These are phyloP conservation scores for Malus hybrid DNA, from an alignment of 331 rosid genomes.

Conservation along the genomic window DNA sequence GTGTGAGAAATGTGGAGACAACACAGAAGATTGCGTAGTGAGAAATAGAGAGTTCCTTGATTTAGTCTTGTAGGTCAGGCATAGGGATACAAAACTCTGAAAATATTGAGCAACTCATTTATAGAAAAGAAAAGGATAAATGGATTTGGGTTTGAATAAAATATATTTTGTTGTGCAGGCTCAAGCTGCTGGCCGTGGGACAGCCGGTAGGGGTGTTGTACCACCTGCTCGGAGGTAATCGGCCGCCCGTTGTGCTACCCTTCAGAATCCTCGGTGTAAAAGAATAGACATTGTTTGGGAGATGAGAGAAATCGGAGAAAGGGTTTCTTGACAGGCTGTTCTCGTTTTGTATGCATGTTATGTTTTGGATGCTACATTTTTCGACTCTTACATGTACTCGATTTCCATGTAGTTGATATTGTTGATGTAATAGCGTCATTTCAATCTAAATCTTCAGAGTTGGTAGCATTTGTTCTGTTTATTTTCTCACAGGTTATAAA, in stretches of 20 bases:
- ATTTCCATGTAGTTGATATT: not conserved
- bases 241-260: not conserved
- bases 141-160: not conserved
- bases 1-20: not conserved
- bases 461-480: too few relatives aligned
- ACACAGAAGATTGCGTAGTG: not conserved
- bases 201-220: conserved; percentile 73
- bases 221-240: conserved; percentile 89
- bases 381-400: not conserved
- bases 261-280: conserved; percentile 22
- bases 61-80: not conserved
- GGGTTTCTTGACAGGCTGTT: conserved; percentile 11
- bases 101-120: not conserved
- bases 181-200: conserved; percentile 97
- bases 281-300: conserved; percentile 16
- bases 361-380: conserved; percentile 10
- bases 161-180: conserved; percentile 39
- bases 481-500: too few relatives aligned
- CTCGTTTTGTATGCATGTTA: conserved; percentile 5
- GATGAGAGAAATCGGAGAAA: conserved; percentile 13
- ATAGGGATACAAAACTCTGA: not conserved
- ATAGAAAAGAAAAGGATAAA: not conserved
- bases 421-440: not conserved
- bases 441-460: not conserved
- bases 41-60: not conserved